Conservation (phyloP, 208 protist genomes). For the Trypanosoma brucei region DNA sequence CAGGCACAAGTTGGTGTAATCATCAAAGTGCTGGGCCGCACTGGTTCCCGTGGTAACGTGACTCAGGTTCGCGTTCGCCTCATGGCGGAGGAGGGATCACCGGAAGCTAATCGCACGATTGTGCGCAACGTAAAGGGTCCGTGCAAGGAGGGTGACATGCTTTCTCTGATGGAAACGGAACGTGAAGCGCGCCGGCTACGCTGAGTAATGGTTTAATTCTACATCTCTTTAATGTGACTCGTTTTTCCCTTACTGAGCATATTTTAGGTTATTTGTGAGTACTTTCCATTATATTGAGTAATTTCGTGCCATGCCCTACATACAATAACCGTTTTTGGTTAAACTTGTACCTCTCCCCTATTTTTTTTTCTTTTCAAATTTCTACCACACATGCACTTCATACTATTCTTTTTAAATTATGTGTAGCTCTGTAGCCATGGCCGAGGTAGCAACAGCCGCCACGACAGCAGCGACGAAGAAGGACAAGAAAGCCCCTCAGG, state of each 20-base stretch:
- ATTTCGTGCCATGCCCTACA: not conserved
- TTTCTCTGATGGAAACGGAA: slow-evolving; percentile 99
- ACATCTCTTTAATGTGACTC: slow-evolving; percentile 13
- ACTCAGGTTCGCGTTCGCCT: slow-evolving; percentile 97
- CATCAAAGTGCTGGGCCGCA: slow-evolving; percentile 98
- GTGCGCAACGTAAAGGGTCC: slow-evolving; percentile 99
- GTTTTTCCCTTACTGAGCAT: not conserved
- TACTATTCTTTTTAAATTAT: not conserved
- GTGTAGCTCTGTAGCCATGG: slow-evolving; percentile 23
- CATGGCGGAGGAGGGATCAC: slow-evolving; percentile 83
- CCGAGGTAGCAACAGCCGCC: slow-evolving; percentile 16
- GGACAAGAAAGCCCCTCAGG: slow-evolving; percentile 72
- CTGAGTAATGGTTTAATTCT: slow-evolving; percentile 64
- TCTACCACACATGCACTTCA: not conserved
- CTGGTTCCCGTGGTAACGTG: slow-evolving; percentile 99
- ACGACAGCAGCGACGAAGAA: slow-evolving; percentile 58
- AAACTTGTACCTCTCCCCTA: slow-evolving; percentile 6
- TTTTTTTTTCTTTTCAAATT: slow-evolving; percentile 20
- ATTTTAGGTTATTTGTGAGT: slow-evolving; percentile 2
- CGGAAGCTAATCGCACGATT: slow-evolving; percentile 93
- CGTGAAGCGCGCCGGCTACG: slow-evolving; percentile 99
- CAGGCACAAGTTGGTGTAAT: slow-evolving; percentile 94
- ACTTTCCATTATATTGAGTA: slow-evolving; percentile 1
- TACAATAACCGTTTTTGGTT: slow-evolving; percentile 1
- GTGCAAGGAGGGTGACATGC: slow-evolving; percentile 98